These are phyloP conservation scores for Cutaneotrichosporon spelunceum DNA, from an alignment of 1,284 basidiomycete species.

Conservation along the genomic window DNA sequence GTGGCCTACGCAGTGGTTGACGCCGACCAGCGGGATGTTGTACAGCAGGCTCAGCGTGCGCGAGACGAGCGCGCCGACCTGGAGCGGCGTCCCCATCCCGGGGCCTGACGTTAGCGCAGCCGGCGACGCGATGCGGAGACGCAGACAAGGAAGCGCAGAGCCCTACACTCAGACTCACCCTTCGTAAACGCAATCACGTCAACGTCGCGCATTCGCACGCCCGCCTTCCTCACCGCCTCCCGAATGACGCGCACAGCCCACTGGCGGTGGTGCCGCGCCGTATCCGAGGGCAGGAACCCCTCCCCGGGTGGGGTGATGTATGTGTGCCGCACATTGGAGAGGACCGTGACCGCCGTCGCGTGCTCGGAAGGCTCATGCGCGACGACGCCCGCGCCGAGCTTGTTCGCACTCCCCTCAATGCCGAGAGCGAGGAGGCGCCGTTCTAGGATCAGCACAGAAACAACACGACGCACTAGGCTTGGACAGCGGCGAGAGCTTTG, in stretches of 20 bases:
- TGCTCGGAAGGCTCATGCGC: constrained; percentile 59
- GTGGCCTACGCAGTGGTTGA: constrained; percentile 98
- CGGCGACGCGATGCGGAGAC: not conserved
- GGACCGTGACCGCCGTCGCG: constrained; percentile 58
- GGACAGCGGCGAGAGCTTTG: constrained; percentile 38
- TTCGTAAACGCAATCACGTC: constrained; percentile 98
- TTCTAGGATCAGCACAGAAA: constrained; percentile 17
- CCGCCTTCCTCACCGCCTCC: constrained; percentile 71
- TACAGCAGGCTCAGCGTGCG: constrained; percentile 84
- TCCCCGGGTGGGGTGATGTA: constrained; percentile 98
- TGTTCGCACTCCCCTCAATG: constrained; percentile 94
- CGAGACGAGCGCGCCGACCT: constrained; percentile 93
- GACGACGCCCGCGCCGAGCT: constrained; percentile 93
- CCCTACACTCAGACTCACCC: constrained; percentile 56
- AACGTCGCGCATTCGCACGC: constrained; percentile 67
- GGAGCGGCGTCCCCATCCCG: constrained; percentile 96
- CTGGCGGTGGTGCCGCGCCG: constrained; percentile 90
- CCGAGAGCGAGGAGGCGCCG: constrained; percentile 60
- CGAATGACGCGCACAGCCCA: constrained; percentile 84
- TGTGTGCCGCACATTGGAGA: constrained; percentile 88
- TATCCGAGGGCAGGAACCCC: constrained; percentile 93
- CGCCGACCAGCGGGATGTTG: constrained; percentile 87
- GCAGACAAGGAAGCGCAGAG: no score
- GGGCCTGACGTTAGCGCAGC: constrained; percentile 61
- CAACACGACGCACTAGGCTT: constrained; percentile 30